Evolutionary conservation across 306 rosid species (phyloP), one percentile per base, ranked within the genome.

Genomic region (Parietaria judaica): DNA sequence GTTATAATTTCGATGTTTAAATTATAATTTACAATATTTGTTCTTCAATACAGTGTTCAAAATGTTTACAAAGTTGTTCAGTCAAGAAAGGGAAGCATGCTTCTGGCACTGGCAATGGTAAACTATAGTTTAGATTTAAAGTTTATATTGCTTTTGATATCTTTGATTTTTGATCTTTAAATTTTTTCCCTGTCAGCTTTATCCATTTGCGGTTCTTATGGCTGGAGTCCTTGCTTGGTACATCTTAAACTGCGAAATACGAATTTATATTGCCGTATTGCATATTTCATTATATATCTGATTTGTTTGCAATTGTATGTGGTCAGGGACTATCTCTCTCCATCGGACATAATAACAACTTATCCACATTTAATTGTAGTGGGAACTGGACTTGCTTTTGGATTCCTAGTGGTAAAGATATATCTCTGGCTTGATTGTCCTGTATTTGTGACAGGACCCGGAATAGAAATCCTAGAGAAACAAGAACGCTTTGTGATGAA

Each of bases 361-460:
- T 86, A 86, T 76, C 97, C 90, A 65, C 94, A 88, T 82, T 73
- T 94, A 72, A 88, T 84, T 52, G 41, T 88, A 8, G 36, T 80
- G 71, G 99, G 97, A 81, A 84, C 88, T 4, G 95, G 95, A 61
- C 96, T 88, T 66, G 88, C 90, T 61, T 92, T 88, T 55, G 97
- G 97, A 58, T 94, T 70, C 65, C 83, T 94, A 62, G 99, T 94
- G 90, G 97, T 88, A 72, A 78, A 34, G 60, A 41, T 41, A 41
- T 8, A 5, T 5, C 45, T 41, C 45, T 9, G 8, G 14, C 46
- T 14, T 63, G 11, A 45, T 69, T 36, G 35, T 54, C 72, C 56
- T 14, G 51, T 59, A 51, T 37, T 57, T 72, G 34, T 55, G 31
- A 23, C 31, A 23, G 31, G 31, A 23, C 31, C 31, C 31, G 31